These are phyloP conservation scores for Exophiala sp. DNA, from an alignment of 2,329 filamentous ascomycete genomes.

Conservation along the genomic window DNA sequence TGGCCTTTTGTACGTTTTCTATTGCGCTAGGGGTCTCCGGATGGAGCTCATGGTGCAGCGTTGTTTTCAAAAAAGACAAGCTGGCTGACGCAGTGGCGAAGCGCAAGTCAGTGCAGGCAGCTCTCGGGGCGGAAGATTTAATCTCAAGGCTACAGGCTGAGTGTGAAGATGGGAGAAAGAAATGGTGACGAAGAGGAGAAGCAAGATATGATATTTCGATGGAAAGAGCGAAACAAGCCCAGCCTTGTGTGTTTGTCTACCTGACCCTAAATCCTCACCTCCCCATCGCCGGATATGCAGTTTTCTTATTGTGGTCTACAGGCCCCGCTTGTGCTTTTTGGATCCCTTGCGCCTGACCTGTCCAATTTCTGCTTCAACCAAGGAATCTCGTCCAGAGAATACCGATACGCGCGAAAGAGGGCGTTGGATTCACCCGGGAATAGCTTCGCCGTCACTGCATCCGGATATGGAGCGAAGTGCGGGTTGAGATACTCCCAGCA, in stretches of 20 bases:
- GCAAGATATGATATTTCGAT: too few species aligned
- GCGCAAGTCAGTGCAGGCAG: constrained; percentile 3
- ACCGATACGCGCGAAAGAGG: constrained; percentile 43
- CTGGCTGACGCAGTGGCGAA: constrained; percentile 13
- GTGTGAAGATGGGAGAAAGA: too few species aligned
- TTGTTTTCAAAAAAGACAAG: constrained; percentile 9
- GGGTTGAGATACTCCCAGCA: constrained; percentile 44
- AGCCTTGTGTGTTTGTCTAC: too few species aligned
- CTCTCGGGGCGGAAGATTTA: background rate
- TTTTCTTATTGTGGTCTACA: background rate
- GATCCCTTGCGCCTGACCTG: background rate
- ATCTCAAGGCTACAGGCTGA: background rate
- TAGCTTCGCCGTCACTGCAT: constrained; percentile 32
- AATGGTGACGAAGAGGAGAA: too few species aligned
- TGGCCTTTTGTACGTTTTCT: constrained; percentile 34
- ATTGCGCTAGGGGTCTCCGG: constrained; percentile 30
- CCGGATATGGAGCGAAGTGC: constrained; percentile 38
- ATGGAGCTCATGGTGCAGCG: background rate
- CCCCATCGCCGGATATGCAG: too few species aligned
- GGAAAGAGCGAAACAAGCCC: too few species aligned
- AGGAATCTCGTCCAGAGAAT: constrained; percentile 38
- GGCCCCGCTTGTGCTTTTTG: background rate
- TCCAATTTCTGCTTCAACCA: constrained; percentile 32
- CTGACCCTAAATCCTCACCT: background rate
- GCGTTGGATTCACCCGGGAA: constrained; percentile 40